Conservation (phyloP, 108 stramenopile species). For the Cylindrotheca closterium region DNA sequence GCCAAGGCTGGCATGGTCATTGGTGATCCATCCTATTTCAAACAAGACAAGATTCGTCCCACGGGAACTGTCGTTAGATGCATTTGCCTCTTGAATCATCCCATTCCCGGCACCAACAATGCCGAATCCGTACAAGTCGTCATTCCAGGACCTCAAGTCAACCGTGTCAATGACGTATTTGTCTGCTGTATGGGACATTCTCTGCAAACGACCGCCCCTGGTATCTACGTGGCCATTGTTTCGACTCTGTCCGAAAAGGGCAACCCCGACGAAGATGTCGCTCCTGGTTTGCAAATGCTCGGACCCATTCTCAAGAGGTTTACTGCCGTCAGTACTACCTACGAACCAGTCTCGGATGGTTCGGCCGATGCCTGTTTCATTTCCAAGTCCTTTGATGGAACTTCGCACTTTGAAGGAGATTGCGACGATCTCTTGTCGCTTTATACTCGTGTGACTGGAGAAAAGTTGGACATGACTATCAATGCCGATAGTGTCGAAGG, state of each 20-base stretch:
- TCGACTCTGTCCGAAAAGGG: conserved; percentile 93
- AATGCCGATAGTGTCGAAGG: conserved; percentile 87
- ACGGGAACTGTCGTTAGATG: conserved; percentile 93
- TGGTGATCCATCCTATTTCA: conserved; percentile 97
- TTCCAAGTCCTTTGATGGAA: conserved; percentile 93
- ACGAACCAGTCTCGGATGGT: conserved; percentile 90
- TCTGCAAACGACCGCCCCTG: conserved; percentile 80
- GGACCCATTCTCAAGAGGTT: conserved; percentile 94
- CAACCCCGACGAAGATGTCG: conserved; percentile 92
- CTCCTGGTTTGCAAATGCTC: conserved; percentile 88
- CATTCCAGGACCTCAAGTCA: conserved; percentile 96
- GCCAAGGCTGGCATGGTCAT: conserved; percentile 96
- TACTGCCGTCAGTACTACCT: conserved; percentile 87
- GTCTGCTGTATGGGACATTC: conserved; percentile 83
- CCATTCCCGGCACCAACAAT: conserved; percentile 90
- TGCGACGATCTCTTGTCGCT: conserved; percentile 87
- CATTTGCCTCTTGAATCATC: conserved; percentile 98
- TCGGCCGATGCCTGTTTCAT: conserved; percentile 92
- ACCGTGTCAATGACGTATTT: conserved; percentile 95
- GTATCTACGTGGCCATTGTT: conserved; percentile 97
- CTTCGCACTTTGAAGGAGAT: conserved; percentile 98
- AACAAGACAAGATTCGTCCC: conserved; percentile 68
- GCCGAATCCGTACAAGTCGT: conserved; percentile 95
- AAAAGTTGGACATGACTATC: conserved; percentile 93
- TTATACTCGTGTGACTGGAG: conserved; percentile 96